phyloP scores from a whole-genome alignment of 2,329 filamentous ascomycete genomes.

The Sporothrix curviconia region DNA sequence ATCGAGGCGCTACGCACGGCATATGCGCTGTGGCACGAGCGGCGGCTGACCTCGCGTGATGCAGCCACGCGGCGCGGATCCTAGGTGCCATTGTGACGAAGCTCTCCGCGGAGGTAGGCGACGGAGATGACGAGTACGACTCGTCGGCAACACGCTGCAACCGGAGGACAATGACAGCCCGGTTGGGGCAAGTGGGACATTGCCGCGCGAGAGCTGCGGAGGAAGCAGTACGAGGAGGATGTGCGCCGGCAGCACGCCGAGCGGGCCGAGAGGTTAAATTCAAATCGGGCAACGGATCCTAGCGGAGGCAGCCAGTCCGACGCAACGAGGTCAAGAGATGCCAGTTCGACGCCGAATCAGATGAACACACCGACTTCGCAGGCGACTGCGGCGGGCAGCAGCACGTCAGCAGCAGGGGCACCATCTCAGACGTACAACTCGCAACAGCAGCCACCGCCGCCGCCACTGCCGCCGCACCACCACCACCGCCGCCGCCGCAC shows the following conservation, averaged over 20 bases:
- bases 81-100: constrained; percentile 41
- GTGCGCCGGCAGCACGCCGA: neutral
- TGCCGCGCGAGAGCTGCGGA: neutral
- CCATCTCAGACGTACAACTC: neutral
- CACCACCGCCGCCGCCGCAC: neutral
- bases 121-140: neutral
- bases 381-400: neutral
- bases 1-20: constrained; percentile 36
- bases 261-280: neutral
- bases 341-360: neutral
- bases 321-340: neutral
- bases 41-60: constrained; percentile 34
- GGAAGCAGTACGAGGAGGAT: neutral
- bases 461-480: no score
- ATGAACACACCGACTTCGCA: neutral
- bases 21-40: constrained; percentile 37
- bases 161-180: neutral
- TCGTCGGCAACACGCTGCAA: neutral
- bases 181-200: constrained; percentile 5
- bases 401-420: neutral
- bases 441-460: neutral
- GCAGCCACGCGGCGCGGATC: constrained; percentile 41
- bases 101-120: constrained; percentile 22
- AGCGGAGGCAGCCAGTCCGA: neutral
- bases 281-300: neutral